These are phyloP conservation scores for Citeromyces matritensis DNA, from an alignment of 805 yeast species.

Conservation along the genomic window DNA sequence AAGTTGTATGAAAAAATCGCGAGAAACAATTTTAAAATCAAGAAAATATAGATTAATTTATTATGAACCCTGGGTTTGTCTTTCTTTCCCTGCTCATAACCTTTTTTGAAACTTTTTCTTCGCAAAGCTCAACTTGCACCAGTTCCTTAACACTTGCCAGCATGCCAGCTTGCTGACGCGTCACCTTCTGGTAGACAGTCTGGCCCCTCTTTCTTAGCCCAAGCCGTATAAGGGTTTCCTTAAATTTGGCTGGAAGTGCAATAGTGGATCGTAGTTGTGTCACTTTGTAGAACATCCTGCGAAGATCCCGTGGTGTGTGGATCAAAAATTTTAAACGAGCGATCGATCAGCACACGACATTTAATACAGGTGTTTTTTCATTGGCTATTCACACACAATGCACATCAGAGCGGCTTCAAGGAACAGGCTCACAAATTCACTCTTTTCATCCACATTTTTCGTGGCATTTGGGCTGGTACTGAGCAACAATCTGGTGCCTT, in stretches of 20 bases:
- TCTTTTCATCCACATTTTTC: conserved; percentile 63
- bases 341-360: too few species aligned
- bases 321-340: background rate
- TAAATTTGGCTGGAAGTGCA: conserved; percentile 60
- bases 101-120: conserved; percentile 28
- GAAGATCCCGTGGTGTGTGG: background rate
- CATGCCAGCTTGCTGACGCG: conserved; percentile 77
- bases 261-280: conserved; percentile 73
- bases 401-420: conserved; percentile 43
- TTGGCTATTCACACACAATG: conserved; percentile 15
- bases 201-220: conserved; percentile 70
- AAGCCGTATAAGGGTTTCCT: conserved; percentile 50
- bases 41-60: conserved; percentile 6
- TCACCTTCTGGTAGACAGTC: conserved; percentile 54
- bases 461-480: conserved; percentile 41
- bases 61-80: conserved; percentile 48
- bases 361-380: too few species aligned
- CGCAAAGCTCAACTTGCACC: conserved; percentile 66
- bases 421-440: conserved; percentile 40
- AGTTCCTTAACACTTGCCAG: conserved; percentile 74
- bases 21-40: conserved; percentile 2
- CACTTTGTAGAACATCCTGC: conserved; percentile 30
- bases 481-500: conserved; percentile 17
- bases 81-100: conserved; percentile 43
- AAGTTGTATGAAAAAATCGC: conserved; percentile 2